A percentile compares a stretch with the other conserved stretches of the same genome.
Conservation (phyloP, 2,329 filamentous ascomycete species). For the Penicillium sumatraense region DNA sequence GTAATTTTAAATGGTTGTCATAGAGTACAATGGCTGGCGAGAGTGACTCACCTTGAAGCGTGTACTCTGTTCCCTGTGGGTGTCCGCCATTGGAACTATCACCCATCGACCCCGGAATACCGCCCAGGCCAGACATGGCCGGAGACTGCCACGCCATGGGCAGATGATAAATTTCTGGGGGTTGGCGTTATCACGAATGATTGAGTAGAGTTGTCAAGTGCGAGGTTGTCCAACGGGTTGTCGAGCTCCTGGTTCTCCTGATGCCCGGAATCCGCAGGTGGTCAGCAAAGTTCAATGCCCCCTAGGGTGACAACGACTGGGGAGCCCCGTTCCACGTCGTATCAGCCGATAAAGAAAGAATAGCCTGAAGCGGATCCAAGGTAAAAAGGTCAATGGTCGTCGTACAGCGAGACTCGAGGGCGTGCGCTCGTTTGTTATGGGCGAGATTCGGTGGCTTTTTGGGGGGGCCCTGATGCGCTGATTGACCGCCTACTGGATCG, state of each 20-base stretch:
- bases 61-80: conserved; percentile 71
- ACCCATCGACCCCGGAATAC: conserved; percentile 52
- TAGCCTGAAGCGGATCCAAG: conserved; percentile 6
- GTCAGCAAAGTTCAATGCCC: conserved; percentile 24
- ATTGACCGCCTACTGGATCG: conserved; percentile 24
- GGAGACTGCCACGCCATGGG: conserved; percentile 73
- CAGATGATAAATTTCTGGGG: conserved; percentile 12
- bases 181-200: background rate
- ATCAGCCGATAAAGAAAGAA: conserved; percentile 9
- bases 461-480: conserved; percentile 11
- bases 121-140: conserved; percentile 63
- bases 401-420: conserved; percentile 13
- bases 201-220: background rate
- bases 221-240: conserved; percentile 4
- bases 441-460: conserved; percentile 23
- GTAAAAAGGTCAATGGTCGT: conserved; percentile 15
- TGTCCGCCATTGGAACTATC: conserved; percentile 52
- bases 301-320: conserved; percentile 21
- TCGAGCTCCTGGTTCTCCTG: conserved; percentile 30
- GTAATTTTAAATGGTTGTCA: background rate
- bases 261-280: conserved; percentile 24
- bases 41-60: conserved; percentile 65
- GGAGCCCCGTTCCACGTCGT: conserved; percentile 23
- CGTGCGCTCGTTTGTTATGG: conserved; percentile 28
- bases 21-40: background rate